Conservation (phyloP, 805 yeast genomes). For the Nakazawaea ernobii region DNA sequence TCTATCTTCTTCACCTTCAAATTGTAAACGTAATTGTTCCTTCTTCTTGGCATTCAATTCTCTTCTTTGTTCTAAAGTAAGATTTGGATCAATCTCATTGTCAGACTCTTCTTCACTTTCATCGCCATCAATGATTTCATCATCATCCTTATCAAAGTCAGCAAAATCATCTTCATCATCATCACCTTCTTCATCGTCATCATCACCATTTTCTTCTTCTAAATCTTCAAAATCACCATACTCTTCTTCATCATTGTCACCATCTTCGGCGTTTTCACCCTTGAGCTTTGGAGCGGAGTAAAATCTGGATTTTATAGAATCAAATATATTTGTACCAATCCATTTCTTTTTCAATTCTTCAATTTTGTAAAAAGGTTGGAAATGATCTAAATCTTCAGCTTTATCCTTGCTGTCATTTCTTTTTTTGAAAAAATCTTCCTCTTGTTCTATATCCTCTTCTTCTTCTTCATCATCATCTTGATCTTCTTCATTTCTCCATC, state of each 20-base stretch:
- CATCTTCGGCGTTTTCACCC: conserved; percentile 21
- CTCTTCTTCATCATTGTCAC: conserved; percentile 22
- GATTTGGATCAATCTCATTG: conserved; percentile 31
- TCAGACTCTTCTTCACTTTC: conserved; percentile 37
- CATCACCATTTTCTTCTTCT: conserved; percentile 27
- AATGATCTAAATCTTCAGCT: conserved; percentile 31
- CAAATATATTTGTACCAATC: conserved; percentile 30
- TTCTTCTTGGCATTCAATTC: conserved; percentile 82
- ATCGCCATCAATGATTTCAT: conserved; percentile 31
- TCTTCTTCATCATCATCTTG: conserved; percentile 34
- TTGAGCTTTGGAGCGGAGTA: conserved; percentile 46
- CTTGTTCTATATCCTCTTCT: conserved; percentile 36
- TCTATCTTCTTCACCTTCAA: conserved; percentile 72
- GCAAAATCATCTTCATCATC: conserved; percentile 43
- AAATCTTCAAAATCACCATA: conserved; percentile 37
- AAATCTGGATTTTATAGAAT: conserved; percentile 39
- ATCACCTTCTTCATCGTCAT: conserved; percentile 22
- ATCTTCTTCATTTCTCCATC: conserved; percentile 59
- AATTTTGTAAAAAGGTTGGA: conserved; percentile 26
- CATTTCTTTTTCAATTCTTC: conserved; percentile 44
- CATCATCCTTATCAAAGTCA: conserved; percentile 46
- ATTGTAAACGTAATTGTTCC: conserved; percentile 81
- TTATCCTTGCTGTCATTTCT: conserved; percentile 28
- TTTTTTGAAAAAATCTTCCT: conserved; percentile 55
- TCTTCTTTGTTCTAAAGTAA: conserved; percentile 70